phyloP scores from a whole-genome alignment of 306 rosid species.

The Ormosia semicastrata region DNA sequence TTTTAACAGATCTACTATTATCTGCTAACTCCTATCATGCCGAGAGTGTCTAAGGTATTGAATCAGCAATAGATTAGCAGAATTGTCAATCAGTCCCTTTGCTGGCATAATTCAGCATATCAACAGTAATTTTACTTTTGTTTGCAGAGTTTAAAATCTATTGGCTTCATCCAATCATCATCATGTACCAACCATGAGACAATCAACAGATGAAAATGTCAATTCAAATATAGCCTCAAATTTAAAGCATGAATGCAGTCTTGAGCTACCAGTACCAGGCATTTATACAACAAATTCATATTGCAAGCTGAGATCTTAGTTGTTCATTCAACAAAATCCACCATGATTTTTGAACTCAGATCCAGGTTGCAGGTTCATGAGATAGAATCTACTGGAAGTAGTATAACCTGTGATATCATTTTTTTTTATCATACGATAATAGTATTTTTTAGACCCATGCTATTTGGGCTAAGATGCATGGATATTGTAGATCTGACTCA shows the following conservation, averaged over 20 bases:
- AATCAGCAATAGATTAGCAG: neutral
- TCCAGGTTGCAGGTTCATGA: neutral
- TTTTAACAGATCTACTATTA: neutral
- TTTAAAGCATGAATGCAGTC: neutral
- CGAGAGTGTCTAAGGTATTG: neutral
- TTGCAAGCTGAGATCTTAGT: neutral
- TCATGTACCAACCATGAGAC: neutral
- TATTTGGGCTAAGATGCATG: neutral
- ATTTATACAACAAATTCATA: neutral
- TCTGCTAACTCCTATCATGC: conserved; percentile 2
- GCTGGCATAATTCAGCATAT: neutral
- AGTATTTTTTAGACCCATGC: neutral
- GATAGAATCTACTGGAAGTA: neutral
- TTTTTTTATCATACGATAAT: neutral
- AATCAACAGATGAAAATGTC: neutral
- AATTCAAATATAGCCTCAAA: neutral
- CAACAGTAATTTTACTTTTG: neutral
- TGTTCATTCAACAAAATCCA: neutral
- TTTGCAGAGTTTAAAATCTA: neutral
- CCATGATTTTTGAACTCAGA: neutral
- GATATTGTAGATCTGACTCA: neutral
- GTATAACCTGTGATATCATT: neutral
- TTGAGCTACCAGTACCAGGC: neutral
- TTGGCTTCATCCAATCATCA: conserved; percentile 8
- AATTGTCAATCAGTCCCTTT: neutral